Evolutionary conservation across 2,329 filamentous ascomycete species (phyloP), one percentile per base, ranked within the genome.

Genomic region (Venturia nashicola): DNA sequence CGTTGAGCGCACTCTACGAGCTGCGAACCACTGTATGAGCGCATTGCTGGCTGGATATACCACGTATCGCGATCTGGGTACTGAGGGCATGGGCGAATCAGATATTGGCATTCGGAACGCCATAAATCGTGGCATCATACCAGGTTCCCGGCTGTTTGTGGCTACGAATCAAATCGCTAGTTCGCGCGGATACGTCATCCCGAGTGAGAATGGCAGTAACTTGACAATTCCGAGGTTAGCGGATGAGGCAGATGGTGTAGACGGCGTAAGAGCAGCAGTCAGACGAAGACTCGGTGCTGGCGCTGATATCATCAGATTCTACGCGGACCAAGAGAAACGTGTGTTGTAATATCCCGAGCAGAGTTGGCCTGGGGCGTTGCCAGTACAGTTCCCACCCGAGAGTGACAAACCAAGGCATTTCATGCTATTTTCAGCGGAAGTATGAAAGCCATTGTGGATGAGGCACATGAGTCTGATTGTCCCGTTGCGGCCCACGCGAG

Each of bases 241-340:
- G 27, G 44, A 23, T n/a, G 20, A 48, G 20, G 44, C 40, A 3
- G 81, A 83, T 64, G 81, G 81, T 1, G 70, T 77, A 0, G 75
- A 76, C 3, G 79, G 76, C 1, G 76, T 80, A 2, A 57, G 70
- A 20, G 69, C 69, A 9, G 71, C 67, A 8, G 71, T 73, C 5
- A 66, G 72, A 11, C 61, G 71, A 61, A 65, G 71, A n/a, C 64
- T 72, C 0, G 70, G 70, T 14, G 72, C 71, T 14, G 71, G 71
- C 32, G 72, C 71, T 6, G 71, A 73, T 64, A 63, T 72, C 32
- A 68, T 73, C 65, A 73, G 73, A 64, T 70, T 73, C 64, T 73
- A 72, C 59, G 72, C 70, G 20, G 72, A 73, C 62, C 72, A 72
- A 54, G 65, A 70, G 16, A 68, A 70, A 63, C 68, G 72, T 3